Conservation (phyloP, 148 eudicot species). For the Arbutus unedo region DNA sequence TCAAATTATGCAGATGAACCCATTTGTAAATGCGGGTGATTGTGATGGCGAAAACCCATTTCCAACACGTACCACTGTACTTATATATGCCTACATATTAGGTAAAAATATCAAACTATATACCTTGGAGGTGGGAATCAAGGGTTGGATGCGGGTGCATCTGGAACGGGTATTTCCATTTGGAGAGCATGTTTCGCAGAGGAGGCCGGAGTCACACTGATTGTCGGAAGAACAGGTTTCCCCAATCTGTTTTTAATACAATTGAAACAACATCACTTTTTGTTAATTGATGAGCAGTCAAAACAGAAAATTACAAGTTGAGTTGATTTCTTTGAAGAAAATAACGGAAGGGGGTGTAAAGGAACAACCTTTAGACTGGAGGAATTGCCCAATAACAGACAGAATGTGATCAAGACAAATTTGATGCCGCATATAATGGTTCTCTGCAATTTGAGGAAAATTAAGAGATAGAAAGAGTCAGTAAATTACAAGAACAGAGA, state of each 20-base stretch:
- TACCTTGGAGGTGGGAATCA: constrained; percentile 66
- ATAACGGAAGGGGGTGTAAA: neutral
- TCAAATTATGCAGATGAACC: neutral
- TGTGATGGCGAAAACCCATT: too few relatives aligned
- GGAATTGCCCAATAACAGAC: constrained; percentile 9
- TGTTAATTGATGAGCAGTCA: neutral
- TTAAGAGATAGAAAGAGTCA: neutral
- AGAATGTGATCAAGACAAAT: neutral
- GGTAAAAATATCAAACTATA: neutral
- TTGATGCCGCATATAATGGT: neutral
- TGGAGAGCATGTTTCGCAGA: constrained; percentile 58
- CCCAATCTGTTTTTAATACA: constrained; percentile 41
- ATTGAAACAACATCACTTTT: neutral
- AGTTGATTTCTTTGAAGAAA: neutral
- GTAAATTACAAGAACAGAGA: neutral
- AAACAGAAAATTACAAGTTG: neutral
- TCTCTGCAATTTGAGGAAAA: constrained; percentile 13
- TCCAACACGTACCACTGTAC: too few relatives aligned
- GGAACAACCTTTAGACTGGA: constrained; percentile 16
- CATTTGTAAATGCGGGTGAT: too few relatives aligned
- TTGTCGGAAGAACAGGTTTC: constrained; percentile 56
- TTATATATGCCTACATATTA: neutral
- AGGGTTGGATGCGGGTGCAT: constrained; percentile 69
- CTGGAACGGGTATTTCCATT: constrained; percentile 81
- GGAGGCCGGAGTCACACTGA: constrained; percentile 53